Evolutionary conservation across 306 rosid species (phyloP).

Genomic region (Sophora flavescens): DNA sequence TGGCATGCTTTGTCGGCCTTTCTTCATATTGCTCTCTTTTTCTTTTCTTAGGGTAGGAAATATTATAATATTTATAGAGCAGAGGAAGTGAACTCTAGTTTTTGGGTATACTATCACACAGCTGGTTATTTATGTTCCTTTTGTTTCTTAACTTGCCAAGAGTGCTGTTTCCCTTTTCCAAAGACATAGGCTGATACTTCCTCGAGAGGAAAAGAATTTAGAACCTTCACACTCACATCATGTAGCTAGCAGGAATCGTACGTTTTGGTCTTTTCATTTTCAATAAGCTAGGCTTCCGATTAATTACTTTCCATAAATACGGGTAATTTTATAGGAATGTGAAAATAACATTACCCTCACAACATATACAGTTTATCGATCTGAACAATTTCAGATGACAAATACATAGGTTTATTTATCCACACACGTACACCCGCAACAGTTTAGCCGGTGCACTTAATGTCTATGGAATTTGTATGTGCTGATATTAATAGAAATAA

Average conservation of each 20-base stretch:
- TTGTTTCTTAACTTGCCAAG: not conserved
- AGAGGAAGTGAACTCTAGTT: not conserved
- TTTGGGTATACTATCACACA: not conserved
- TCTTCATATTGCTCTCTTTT: not conserved
- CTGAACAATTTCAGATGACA: too few relatives aligned
- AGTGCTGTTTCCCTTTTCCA: not conserved
- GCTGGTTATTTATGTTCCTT: not conserved
- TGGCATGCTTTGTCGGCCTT: slow-evolving; percentile 32
- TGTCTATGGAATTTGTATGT: too few relatives aligned
- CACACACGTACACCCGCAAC: too few relatives aligned
- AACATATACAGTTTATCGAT: too few relatives aligned
- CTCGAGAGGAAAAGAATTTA: slow-evolving; percentile 49
- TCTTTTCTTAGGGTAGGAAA: not conserved
- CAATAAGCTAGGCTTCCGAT: not conserved
- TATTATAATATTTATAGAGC: not conserved
- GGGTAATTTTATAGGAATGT: not conserved
- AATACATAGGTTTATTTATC: not conserved
- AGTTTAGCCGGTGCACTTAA: too few relatives aligned
- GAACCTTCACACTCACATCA: slow-evolving; percentile 12
- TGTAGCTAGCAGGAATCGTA: not conserved
- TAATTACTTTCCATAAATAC: not conserved
- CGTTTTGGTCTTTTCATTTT: not conserved
- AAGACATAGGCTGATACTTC: slow-evolving; percentile 34
- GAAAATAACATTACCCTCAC: too few relatives aligned
- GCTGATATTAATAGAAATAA: too few relatives aligned